Base-by-base conservation (phyloP, 495 filamentous ascomycete genomes). In the Aspergillus cavernicola region DNA sequence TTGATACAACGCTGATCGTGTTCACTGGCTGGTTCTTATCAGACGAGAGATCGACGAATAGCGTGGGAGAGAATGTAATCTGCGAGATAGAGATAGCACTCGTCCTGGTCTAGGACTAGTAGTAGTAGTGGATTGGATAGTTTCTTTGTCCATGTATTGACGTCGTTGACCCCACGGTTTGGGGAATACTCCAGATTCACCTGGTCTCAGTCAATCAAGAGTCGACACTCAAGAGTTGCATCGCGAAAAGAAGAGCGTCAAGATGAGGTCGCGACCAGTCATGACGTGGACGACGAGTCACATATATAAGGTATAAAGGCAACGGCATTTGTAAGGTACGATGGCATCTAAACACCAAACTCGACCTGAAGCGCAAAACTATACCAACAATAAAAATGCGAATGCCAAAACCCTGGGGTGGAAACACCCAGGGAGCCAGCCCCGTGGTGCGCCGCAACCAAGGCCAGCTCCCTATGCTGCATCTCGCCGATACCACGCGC, bases 381-480 rank as follows among this genome's bases (percentile, higher is more conserved):
- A n/a, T n/a, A n/a, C n/a, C n/a, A n/a, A 52, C 16, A 8, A n/a
- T 24, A 26, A 48, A 22, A 9, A 28, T 38, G 31, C 18, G 16
- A 22, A 9, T 46, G 23, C 18, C 31, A 19, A 37, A 36, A 11
- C 20, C 22, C 29, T 31, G 33, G 22, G 18, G 51, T 2, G 16
- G 12, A 40, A 12, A 20, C 7, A 6, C 36, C 22, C n/a, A 41
- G 10, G 42, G 23, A 4, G 24, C 37, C 6, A 7, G 26, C 10
- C 40, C 52, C 10, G 22, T 53, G 42, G 43, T 47, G 6, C 28
- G 39, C 0, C 16, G 36, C 24, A 42, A 53, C 31, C 52, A 22
- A 16, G 37, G 59, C 41, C 65, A 70, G 62, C 61, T 76, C 12
- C 73, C 73, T 6, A 76, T 76, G 73, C 59, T 76, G 28, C 55